Evolutionary conservation across 2,329 filamentous ascomycete species (phyloP).

Genomic region (Aspergillus amoenus): DNA sequence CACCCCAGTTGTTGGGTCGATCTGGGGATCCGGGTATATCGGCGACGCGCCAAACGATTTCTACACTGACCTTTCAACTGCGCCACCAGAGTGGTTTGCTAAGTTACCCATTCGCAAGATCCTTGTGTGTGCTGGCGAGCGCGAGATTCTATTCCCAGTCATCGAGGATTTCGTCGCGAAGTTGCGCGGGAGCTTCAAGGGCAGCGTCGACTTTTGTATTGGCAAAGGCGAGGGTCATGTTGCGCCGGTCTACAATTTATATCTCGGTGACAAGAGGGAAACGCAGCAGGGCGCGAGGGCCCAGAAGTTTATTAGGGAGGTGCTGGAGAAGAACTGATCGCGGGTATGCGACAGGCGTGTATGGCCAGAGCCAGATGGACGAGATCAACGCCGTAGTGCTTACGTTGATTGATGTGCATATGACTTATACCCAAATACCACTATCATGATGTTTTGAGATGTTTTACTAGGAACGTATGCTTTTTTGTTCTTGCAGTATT

Average conservation of each 20-base stretch:
- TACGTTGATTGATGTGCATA: not conserved
- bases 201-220: slow-evolving; percentile 35
- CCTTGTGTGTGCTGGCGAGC: slow-evolving; percentile 54
- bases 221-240: slow-evolving; percentile 43
- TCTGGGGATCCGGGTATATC: slow-evolving; percentile 53
- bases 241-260: slow-evolving; percentile 41
- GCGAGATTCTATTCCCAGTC: slow-evolving; percentile 58
- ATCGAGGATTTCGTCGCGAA: slow-evolving; percentile 53
- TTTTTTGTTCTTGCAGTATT: too few species aligned
- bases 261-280: slow-evolving; percentile 35
- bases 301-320: slow-evolving; percentile 34
- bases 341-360: too few species aligned
- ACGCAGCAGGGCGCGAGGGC: slow-evolving; percentile 42
- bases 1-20: slow-evolving; percentile 35
- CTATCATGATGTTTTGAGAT: not conserved
- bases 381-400: not conserved
- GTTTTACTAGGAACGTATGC: too few species aligned
- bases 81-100: slow-evolving; percentile 55
- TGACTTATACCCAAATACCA: not conserved
- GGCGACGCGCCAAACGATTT: slow-evolving; percentile 42
- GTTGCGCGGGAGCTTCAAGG: slow-evolving; percentile 38
- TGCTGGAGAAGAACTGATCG: slow-evolving; percentile 18
- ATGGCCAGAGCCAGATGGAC: too few species aligned
- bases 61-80: slow-evolving; percentile 55
- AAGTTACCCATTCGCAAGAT: slow-evolving; percentile 50